phyloP scores from a whole-genome alignment of 2,329 filamentous ascomycete species.

The Pyricularia pennisetigena region DNA sequence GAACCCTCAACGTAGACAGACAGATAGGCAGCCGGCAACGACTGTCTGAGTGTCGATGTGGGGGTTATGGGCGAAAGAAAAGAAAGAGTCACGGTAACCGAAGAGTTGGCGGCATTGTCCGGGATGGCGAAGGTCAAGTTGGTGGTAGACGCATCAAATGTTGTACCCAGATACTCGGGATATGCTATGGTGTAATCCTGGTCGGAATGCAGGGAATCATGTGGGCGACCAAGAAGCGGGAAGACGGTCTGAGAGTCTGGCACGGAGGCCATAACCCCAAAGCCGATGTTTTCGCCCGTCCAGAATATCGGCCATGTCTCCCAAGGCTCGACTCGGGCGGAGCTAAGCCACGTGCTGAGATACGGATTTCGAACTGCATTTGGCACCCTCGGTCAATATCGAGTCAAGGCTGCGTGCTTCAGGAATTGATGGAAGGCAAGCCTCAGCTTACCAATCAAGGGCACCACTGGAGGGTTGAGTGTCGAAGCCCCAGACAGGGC shows the following conservation, averaged over 20 bases:
- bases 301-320: constrained; percentile 66
- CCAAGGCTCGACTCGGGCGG: constrained; percentile 68
- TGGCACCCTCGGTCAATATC: background rate
- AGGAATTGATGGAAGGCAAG: background rate
- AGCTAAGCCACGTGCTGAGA: constrained; percentile 50
- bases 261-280: constrained; percentile 38
- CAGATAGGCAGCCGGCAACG: constrained; percentile 73
- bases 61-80: constrained; percentile 73
- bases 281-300: constrained; percentile 30
- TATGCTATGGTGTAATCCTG: constrained; percentile 25
- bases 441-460: constrained; percentile 29
- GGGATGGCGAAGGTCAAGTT: constrained; percentile 32
- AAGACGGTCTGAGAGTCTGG: constrained; percentile 32
- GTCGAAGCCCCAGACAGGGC: constrained; percentile 34
- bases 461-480: constrained; percentile 45
- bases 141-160: constrained; percentile 14
- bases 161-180: constrained; percentile 20
- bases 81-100: constrained; percentile 28
- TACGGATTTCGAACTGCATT: constrained; percentile 42
- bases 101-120: constrained; percentile 10
- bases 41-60: constrained; percentile 69
- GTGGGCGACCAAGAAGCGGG: constrained; percentile 39
- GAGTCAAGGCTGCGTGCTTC: background rate
- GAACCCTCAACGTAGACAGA: constrained; percentile 59
- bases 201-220: constrained; percentile 31